Conservation (phyloP, 257 asterid genomes). For the Phtheirospermum japonicum region DNA sequence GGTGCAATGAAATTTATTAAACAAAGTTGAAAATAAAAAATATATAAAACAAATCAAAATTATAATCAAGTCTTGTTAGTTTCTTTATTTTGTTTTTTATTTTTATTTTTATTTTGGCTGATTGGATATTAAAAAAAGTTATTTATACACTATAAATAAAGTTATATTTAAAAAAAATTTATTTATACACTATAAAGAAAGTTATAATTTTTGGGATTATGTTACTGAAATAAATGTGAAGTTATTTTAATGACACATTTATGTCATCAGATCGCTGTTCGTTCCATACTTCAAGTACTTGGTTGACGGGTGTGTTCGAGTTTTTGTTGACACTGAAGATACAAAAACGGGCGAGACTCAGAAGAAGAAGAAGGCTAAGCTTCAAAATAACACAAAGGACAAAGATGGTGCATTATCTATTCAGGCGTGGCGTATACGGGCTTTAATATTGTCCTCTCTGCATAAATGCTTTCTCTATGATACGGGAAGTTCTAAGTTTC, state of each 20-base stretch:
- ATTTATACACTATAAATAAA: too few relatives aligned
- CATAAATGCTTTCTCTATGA: constrained; percentile 85
- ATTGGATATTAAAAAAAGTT: too few relatives aligned
- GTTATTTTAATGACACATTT: background rate
- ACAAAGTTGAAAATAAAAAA: too few relatives aligned
- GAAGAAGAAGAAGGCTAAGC: constrained; percentile 76
- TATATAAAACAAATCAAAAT: too few relatives aligned
- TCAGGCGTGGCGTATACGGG: constrained; percentile 74
- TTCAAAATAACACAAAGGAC: constrained; percentile 36
- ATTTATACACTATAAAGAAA: too few relatives aligned
- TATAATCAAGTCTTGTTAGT: too few relatives aligned
- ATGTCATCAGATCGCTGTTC: constrained; percentile 63
- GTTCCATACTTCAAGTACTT: constrained; percentile 87
- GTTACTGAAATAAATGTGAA: too few relatives aligned
- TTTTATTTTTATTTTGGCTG: too few relatives aligned
- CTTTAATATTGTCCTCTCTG: constrained; percentile 62
- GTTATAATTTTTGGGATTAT: too few relatives aligned
- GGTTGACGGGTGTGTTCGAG: constrained; percentile 69
- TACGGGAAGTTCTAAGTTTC: constrained; percentile 63
- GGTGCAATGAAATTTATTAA: too few relatives aligned
- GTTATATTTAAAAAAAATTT: too few relatives aligned
- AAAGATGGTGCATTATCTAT: constrained; percentile 37
- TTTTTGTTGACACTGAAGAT: constrained; percentile 49
- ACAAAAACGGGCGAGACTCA: constrained; percentile 31
- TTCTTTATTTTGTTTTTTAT: too few relatives aligned